Evolutionary conservation across 148 eudicot species (phyloP), one percentile per base, ranked within the genome.

Genomic region (Silene latifolia): DNA sequence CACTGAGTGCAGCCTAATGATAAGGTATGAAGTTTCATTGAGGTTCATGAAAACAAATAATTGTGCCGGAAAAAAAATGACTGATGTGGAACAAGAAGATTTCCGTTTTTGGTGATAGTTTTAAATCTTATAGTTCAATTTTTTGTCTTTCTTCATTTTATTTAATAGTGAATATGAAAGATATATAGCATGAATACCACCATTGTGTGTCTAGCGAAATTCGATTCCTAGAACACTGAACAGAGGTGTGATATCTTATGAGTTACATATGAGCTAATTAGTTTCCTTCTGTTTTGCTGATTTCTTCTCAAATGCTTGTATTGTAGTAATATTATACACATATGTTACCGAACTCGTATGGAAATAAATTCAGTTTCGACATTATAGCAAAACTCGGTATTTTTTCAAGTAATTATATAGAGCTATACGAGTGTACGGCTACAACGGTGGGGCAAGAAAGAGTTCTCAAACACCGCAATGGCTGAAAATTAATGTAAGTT

Each of bases 121-220:
- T 39, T 35, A 39, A 48, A 18, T 66, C 51, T 35, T 39, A 66
- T 66, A 66, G 51, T 35, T 66, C 14, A 23, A 13, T 8, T 9
- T 66, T 18, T 39, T 9, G 3, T 39, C 18, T 66, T 9, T 15
- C 3, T 17, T n/a, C 9, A 60, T 60, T 60, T 60, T 8, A 59
- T 20, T 32, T 17, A 66, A 17, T 66, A 39, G 46, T 5, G 47
- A 66, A 25, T 13, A 66, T 66, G 23, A 27, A 27, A 66, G 48
- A 66, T 66, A 66, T 66, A 66, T 39, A 24, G 57, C n/a, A n/a
- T 24, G 19, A 69, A 13, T 11, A 44, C 32, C 58, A 51, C 59
- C 19, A 48, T 44, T 68, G 54, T 68, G 51, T 51, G 57, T 69
- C n/a, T 69, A 69, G 60, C 7, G 60, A 51, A 48, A 48, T 23